Evolutionary conservation across 768 basidiomycete genomes (phyloP).

Genomic region (Agaricus sinodeliciosus): DNA sequence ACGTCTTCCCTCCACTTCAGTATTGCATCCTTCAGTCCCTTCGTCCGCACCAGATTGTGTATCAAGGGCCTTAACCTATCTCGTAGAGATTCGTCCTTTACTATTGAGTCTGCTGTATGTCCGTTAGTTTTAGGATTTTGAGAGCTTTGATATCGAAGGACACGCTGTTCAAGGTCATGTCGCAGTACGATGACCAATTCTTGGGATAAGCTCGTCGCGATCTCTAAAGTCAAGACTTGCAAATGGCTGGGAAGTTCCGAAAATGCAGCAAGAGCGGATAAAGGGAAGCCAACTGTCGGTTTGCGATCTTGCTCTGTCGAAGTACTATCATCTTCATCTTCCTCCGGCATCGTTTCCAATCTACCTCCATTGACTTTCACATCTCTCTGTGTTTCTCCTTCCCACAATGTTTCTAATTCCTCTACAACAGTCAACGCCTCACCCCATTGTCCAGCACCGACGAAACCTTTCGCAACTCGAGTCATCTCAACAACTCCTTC

Average conservation of each 20-base stretch:
- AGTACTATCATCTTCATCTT: neutral
- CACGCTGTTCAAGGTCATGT: slow-evolving; percentile 50
- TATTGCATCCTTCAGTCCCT: slow-evolving; percentile 61
- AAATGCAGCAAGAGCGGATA: slow-evolving; percentile 70
- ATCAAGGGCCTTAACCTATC: slow-evolving; percentile 69
- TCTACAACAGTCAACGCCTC: slow-evolving; percentile 76
- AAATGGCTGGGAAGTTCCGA: slow-evolving; percentile 70
- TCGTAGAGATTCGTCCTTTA: slow-evolving; percentile 36
- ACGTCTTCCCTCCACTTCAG: slow-evolving; percentile 67
- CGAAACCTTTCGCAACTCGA: slow-evolving; percentile 61
- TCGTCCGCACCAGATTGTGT: slow-evolving; percentile 69
- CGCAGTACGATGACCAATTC: slow-evolving; percentile 72
- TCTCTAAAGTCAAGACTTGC: slow-evolving; percentile 63
- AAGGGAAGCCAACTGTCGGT: slow-evolving; percentile 35
- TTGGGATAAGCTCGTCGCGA: slow-evolving; percentile 66
- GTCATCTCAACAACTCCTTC: slow-evolving; percentile 74
- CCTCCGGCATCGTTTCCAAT: slow-evolving; percentile 8
- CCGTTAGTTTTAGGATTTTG: slow-evolving; percentile 2
- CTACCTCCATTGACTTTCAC: slow-evolving; percentile 1
- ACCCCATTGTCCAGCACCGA: slow-evolving; percentile 83
- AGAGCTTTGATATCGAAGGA: slow-evolving; percentile 18
- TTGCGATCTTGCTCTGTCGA: slow-evolving; percentile 9
- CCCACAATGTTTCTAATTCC: slow-evolving; percentile 56
- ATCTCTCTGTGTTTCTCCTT: slow-evolving; percentile 13
- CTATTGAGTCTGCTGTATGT: slow-evolving; percentile 5